phyloP scores from a whole-genome alignment of 768 basidiomycete species.

The Favolaschia claudopus region DNA sequence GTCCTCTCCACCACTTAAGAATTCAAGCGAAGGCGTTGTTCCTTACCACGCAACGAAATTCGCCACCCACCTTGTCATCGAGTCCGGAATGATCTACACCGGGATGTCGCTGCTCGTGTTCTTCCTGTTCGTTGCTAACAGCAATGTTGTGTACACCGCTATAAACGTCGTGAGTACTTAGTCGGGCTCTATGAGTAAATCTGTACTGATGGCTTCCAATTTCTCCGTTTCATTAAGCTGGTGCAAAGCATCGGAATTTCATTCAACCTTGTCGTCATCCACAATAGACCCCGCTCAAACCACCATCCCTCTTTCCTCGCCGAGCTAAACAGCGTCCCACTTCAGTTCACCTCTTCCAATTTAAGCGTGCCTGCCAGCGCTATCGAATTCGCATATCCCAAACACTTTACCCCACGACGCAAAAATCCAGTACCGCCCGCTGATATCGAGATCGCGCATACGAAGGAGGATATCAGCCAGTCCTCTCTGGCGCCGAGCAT shows the following conservation, averaged over 20 bases:
- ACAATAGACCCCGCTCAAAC: neutral
- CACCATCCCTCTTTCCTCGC: neutral
- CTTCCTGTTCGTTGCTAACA: constrained; percentile 11
- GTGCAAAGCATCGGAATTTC: constrained; percentile 21
- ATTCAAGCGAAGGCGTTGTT: neutral
- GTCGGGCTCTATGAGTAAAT: neutral
- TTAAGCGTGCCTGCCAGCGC: constrained; percentile 15
- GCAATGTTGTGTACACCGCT: constrained; percentile 1
- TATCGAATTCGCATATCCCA: constrained; percentile 26
- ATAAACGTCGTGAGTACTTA: constrained; percentile 10
- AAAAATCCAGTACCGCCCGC: neutral
- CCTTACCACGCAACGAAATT: neutral
- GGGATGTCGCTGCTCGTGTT: constrained; percentile 8
- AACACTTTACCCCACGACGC: constrained; percentile 16
- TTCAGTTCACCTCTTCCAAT: constrained; percentile 6
- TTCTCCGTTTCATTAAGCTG: constrained; percentile 1
- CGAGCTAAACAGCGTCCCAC: constrained; percentile 2
- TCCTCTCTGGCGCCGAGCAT: too few relatives aligned
- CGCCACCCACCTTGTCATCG: constrained; percentile 5
- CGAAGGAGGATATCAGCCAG: neutral
- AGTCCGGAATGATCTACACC: constrained; percentile 22
- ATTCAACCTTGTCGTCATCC: constrained; percentile 22
- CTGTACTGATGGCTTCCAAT: neutral
- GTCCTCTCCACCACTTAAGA: neutral
- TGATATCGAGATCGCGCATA: too few relatives aligned